These are phyloP conservation scores for Arthroderma sp. DNA, from an alignment of 2,329 filamentous ascomycete genomes.

Conservation along the genomic window DNA sequence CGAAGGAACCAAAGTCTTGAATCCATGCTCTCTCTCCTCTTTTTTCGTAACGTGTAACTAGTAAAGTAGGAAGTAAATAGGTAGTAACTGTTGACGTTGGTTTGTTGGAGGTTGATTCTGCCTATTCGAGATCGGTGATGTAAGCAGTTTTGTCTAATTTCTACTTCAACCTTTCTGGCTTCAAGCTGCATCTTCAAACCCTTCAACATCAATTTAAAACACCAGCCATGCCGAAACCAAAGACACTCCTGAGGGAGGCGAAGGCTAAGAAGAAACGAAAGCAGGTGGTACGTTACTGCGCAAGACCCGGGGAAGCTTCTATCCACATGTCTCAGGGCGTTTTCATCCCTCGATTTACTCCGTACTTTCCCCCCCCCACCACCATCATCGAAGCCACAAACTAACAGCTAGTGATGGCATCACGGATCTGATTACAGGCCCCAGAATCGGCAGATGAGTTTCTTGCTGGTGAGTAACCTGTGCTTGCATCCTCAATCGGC, in stretches of 20 bases:
- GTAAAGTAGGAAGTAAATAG: no score
- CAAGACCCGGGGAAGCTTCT: background rate
- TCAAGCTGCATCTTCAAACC: background rate
- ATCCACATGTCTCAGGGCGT: no score
- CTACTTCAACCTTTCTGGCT: background rate
- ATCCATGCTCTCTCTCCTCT: background rate
- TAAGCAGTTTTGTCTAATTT: background rate
- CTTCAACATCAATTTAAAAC: background rate
- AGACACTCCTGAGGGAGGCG: slow-evolving; percentile 31
- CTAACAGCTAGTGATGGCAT: slow-evolving; percentile 5
- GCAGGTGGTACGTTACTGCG: slow-evolving; percentile 26
- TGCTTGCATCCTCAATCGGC: background rate
- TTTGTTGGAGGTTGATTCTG: background rate
- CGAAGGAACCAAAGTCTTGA: background rate
- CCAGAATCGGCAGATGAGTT: slow-evolving; percentile 56
- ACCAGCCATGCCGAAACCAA: slow-evolving; percentile 30
- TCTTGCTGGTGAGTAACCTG: slow-evolving; percentile 40
- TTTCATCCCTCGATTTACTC: no score
- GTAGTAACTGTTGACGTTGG: no score
- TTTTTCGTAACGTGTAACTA: no score
- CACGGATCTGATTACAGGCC: slow-evolving; percentile 13
- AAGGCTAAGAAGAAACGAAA: slow-evolving; percentile 34
- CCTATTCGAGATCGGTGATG: background rate
- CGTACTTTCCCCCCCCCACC: no score
- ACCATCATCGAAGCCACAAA: background rate